Conservation (phyloP, 2,329 filamentous ascomycete species). For the Aspergillus sp. region DNA sequence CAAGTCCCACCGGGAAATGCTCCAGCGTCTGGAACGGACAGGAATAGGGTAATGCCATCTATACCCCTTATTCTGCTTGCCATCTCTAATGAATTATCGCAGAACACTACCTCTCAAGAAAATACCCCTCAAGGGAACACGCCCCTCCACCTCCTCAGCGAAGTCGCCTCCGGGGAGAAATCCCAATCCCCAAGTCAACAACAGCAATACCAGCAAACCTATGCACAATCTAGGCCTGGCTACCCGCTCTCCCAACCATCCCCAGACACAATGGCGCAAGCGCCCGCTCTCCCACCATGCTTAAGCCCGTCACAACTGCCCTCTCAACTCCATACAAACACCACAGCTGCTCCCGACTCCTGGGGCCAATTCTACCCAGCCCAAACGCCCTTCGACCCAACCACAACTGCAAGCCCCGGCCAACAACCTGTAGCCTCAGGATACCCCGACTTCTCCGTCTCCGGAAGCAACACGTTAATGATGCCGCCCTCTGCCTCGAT, state of each 20-base stretch:
- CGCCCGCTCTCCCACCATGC: background rate
- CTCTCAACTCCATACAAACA: background rate
- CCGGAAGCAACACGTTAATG: conserved; percentile 9
- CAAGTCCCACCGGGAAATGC: background rate
- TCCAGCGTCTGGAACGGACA: background rate
- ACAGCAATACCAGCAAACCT: conserved; percentile 9
- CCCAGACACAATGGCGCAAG: conserved; percentile 10
- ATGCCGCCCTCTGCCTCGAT: background rate
- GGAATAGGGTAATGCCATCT: conserved; percentile 3
- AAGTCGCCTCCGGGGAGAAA: conserved; percentile 42
- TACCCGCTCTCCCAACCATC: conserved; percentile 12
- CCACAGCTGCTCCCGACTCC: background rate
- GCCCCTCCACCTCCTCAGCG: conserved; percentile 38
- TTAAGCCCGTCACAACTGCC: background rate
- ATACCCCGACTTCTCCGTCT: conserved; percentile 4
- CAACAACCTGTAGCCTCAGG: background rate
- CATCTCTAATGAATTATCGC: background rate
- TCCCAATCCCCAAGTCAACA: background rate
- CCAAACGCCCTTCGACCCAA: background rate
- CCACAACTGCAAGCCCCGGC: conserved; percentile 3
- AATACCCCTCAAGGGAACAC: conserved; percentile 24
- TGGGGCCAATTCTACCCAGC: conserved; percentile 16
- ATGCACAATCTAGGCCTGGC: conserved; percentile 9
- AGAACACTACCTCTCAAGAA: background rate
- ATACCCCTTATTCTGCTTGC: background rate